Conservation (phyloP, 2,329 filamentous ascomycete species). For the Chaetomium sp. region DNA sequence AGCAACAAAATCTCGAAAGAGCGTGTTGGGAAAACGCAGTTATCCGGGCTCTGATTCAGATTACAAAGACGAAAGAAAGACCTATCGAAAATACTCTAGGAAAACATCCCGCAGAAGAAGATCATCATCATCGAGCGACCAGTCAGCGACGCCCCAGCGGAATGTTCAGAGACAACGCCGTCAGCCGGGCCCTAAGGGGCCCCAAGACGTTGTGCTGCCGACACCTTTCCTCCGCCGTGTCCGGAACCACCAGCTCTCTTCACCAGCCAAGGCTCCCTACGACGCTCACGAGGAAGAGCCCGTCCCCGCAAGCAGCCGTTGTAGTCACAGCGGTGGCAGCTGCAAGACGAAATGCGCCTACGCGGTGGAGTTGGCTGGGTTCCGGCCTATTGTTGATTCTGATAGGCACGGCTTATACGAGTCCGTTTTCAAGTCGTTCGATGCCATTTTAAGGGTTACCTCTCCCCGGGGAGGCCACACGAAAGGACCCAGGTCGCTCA, state of each 20-base stretch:
- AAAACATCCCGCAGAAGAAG: conserved; percentile 13
- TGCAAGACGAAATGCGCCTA: conserved; percentile 22
- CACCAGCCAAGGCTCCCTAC: conserved; percentile 18
- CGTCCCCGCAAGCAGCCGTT: conserved; percentile 5
- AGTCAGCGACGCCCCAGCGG: conserved; percentile 9
- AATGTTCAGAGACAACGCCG: conserved; percentile 9
- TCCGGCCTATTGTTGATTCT: conserved; percentile 29
- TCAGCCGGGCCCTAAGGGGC: conserved; percentile 10
- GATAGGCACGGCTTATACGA: conserved; percentile 35
- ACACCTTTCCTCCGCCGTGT: conserved; percentile 30
- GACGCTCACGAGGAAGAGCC: not conserved
- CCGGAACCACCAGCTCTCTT: conserved; percentile 26
- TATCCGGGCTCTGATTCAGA: conserved; percentile 13
- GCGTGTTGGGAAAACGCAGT: conserved; percentile 16
- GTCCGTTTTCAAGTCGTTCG: conserved; percentile 39
- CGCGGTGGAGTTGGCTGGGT: conserved; percentile 30
- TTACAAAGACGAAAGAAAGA: conserved; percentile 14
- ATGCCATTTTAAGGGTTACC: conserved; percentile 40
- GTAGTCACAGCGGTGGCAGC: conserved; percentile 3
- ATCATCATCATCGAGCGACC: not conserved
- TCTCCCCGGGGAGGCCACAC: not conserved
- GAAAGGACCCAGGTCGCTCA: conserved; percentile 19
- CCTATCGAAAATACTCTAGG: conserved; percentile 18
- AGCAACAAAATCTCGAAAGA: not conserved
- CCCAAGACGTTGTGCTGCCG: conserved; percentile 26